Conservation (phyloP, 2,329 filamentous ascomycete species). For the Boeremia lycopersici region DNA sequence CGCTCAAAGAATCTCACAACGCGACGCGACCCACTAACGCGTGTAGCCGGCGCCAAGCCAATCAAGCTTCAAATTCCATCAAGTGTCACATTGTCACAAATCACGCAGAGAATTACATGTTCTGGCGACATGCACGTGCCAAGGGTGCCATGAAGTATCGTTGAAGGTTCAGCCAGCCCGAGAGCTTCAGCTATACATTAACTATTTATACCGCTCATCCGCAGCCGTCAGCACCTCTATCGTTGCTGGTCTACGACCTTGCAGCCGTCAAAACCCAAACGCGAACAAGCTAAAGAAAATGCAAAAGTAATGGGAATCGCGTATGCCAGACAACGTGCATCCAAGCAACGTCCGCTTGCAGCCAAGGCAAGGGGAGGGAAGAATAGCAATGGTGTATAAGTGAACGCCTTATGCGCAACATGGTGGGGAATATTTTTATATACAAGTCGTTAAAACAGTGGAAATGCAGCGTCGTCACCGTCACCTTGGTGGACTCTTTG, state of each 20-base stretch:
- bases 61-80: conserved; percentile 24
- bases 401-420: conserved; percentile 21
- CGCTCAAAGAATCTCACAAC: conserved; percentile 32
- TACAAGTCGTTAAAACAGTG: conserved; percentile 36
- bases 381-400: conserved; percentile 28
- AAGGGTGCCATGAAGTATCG: not conserved
- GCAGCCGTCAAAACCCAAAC: conserved; percentile 3
- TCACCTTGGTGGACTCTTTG: conserved; percentile 23
- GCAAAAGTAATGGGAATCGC: conserved; percentile 16
- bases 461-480: conserved; percentile 17
- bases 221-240: conserved; percentile 16
- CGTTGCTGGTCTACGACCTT: conserved; percentile 11
- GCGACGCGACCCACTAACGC: conserved; percentile 29
- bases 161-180: conserved; percentile 1
- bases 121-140: not conserved
- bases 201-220: conserved; percentile 13
- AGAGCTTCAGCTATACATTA: conserved; percentile 11
- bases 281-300: conserved; percentile 1
- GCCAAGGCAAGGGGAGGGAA: conserved; percentile 10
- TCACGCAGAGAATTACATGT: not conserved
- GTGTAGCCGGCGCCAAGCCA: conserved; percentile 27
- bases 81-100: not conserved
- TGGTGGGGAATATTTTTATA: conserved; percentile 32
- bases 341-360: conserved; percentile 15
- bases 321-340: conserved; percentile 8